Percentiles rank a stretch among this genome's conserved stretches.
Evolutionary conservation across 257 asterid species (phyloP).

Genomic region (Solanum gracilifrons): DNA sequence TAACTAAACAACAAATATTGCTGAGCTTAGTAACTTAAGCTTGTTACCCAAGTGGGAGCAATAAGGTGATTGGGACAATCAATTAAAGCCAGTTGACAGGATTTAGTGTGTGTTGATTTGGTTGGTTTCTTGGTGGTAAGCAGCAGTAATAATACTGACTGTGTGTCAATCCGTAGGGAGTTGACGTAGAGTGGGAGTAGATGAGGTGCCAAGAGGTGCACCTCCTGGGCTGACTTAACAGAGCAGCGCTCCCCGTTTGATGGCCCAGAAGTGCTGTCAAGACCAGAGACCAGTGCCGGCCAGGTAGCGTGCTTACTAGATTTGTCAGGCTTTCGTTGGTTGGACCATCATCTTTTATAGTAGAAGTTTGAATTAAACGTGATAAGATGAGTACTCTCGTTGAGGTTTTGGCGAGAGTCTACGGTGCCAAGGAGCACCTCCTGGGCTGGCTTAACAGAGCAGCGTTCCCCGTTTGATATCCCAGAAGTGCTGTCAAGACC

Average conservation of each 20-base stretch:
- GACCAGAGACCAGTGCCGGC: neutral
- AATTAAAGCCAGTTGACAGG: neutral
- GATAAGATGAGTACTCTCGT: too few relatives aligned
- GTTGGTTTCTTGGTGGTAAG: neutral
- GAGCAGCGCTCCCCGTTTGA: neutral
- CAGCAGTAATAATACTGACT: neutral
- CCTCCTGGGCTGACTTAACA: neutral
- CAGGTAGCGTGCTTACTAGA: neutral
- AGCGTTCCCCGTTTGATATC: too few relatives aligned
- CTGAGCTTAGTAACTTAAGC: neutral
- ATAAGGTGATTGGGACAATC: neutral
- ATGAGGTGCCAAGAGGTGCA: neutral
- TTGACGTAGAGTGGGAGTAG: neutral
- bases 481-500: too few relatives aligned
- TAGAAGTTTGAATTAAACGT: too few relatives aligned
- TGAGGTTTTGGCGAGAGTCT: too few relatives aligned
- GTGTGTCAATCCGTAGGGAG: neutral
- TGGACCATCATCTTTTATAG: too few relatives aligned
- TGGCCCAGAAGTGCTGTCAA: neutral
- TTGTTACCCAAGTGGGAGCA: neutral
- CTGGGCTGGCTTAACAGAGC: too few relatives aligned
- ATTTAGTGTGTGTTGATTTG: neutral
- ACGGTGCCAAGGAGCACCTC: too few relatives aligned
- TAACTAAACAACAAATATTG: neutral
- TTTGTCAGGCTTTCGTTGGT: neutral